A percentile compares a stretch with the other conserved stretches of the same genome.
Conservation (phyloP, 2,329 filamentous ascomycete species). For the Xylariaceae sp. region DNA sequence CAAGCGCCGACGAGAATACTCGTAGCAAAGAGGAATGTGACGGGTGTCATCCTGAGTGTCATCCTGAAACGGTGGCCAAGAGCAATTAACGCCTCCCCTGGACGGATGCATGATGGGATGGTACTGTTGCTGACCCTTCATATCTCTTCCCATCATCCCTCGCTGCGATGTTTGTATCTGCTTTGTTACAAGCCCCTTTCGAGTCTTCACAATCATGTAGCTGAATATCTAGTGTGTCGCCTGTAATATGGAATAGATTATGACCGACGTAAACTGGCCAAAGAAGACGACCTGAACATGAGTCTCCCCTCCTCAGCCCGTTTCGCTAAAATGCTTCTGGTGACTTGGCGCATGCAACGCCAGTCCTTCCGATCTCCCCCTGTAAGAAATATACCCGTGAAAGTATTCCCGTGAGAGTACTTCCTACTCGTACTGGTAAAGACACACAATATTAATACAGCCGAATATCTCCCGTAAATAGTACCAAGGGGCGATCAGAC, state of each 20-base stretch:
- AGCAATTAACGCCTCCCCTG: neutral
- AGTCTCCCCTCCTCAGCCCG: neutral
- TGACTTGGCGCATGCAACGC: neutral
- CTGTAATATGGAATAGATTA: neutral
- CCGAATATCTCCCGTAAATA: too few relatives aligned
- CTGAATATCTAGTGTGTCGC: neutral
- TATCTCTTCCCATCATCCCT: neutral
- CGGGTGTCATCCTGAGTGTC: neutral
- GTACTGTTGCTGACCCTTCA: neutral
- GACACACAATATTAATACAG: too few relatives aligned
- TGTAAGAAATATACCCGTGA: too few relatives aligned
- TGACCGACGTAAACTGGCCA: too few relatives aligned
- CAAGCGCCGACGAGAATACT: neutral
- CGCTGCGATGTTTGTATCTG: too few relatives aligned
- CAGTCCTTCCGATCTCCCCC: neutral
- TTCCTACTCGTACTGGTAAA: too few relatives aligned
- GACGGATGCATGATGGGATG: neutral
- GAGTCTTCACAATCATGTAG: neutral
- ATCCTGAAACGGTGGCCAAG: neutral
- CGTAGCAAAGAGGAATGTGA: too few relatives aligned
- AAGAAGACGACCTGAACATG: too few relatives aligned
- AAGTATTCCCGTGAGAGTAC: too few relatives aligned
- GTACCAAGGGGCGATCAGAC: too few relatives aligned
- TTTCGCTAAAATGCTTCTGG: neutral
- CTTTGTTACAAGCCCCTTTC: too few relatives aligned